Conservation (phyloP, 345 rosid species). For the Eucalyptus erythrocorys region DNA sequence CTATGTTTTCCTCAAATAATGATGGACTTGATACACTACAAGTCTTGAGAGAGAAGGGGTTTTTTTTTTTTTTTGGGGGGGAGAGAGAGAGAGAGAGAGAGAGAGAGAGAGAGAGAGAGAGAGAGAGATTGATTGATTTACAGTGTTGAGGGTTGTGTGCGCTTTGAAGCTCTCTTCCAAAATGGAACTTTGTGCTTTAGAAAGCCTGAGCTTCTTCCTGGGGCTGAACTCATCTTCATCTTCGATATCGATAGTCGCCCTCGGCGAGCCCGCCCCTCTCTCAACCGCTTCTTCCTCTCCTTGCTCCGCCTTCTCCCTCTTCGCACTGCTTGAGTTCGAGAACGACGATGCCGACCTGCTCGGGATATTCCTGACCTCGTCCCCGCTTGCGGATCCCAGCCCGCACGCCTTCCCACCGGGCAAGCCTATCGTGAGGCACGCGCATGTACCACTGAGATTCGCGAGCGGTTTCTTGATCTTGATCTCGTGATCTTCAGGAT, state of each 20-base stretch:
- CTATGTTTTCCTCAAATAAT: background rate
- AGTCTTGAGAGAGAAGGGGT: background rate
- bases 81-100: background rate
- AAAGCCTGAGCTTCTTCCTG: slow-evolving; percentile 7
- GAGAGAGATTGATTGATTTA: background rate
- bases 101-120: background rate
- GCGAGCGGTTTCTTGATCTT: background rate
- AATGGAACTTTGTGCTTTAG: background rate
- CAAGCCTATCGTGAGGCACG: background rate
- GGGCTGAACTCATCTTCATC: background rate
- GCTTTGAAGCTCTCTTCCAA: background rate
- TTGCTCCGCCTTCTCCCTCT: background rate
- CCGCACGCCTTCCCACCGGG: background rate
- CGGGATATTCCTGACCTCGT: background rate
- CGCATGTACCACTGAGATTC: background rate
- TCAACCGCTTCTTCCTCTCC: background rate
- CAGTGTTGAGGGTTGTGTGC: slow-evolving; percentile 4
- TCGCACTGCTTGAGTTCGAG: background rate
- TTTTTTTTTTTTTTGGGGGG: too few relatives aligned
- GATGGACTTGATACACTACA: background rate
- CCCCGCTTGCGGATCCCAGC: background rate
- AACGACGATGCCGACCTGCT: background rate
- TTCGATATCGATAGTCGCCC: background rate
- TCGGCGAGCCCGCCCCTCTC: background rate
- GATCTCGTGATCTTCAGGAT: background rate